Evolutionary conservation across 148 eudicot genomes (phyloP).

Genomic region (Camellia japonica): DNA sequence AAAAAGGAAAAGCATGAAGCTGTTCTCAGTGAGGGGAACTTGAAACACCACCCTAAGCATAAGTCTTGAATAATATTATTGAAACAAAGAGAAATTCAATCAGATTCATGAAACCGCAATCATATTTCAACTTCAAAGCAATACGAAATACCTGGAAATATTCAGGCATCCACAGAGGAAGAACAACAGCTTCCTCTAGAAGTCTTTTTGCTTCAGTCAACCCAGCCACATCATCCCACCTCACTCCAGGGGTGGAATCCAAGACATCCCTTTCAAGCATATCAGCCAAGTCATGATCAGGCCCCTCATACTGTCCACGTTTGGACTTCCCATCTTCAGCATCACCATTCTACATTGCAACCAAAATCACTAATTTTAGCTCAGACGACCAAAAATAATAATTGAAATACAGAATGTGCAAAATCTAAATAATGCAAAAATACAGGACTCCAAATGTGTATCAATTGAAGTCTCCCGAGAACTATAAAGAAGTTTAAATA

Average conservation of each 20-base stretch:
- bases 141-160: slow-evolving; percentile 78
- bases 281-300: slow-evolving; percentile 95
- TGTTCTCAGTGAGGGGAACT: not conserved
- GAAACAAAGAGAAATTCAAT: not conserved
- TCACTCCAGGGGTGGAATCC: slow-evolving; percentile 90
- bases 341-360: slow-evolving; percentile 65
- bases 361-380: slow-evolving; percentile 6
- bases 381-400: not conserved
- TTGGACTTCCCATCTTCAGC: slow-evolving; percentile 91
- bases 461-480: not conserved
- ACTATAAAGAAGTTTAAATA: not conserved
- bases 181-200: slow-evolving; percentile 99
- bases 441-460: not conserved
- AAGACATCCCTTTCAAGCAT: slow-evolving; percentile 99
- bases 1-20: not conserved
- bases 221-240: slow-evolving; percentile 99
- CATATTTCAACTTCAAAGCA: slow-evolving; percentile 2
- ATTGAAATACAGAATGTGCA: not conserved
- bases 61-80: not conserved
- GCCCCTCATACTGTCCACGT: slow-evolving; percentile 88
- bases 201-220: slow-evolving; percentile 94
- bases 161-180: slow-evolving; percentile 98
- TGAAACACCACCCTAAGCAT: not conserved
- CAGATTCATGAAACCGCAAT: slow-evolving; percentile 7
- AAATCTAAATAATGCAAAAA: not conserved